Evolutionary conservation across 345 rosid genomes (phyloP), one percentile per base, ranked within the genome.

Genomic region (Gynandropsis gynandra): DNA sequence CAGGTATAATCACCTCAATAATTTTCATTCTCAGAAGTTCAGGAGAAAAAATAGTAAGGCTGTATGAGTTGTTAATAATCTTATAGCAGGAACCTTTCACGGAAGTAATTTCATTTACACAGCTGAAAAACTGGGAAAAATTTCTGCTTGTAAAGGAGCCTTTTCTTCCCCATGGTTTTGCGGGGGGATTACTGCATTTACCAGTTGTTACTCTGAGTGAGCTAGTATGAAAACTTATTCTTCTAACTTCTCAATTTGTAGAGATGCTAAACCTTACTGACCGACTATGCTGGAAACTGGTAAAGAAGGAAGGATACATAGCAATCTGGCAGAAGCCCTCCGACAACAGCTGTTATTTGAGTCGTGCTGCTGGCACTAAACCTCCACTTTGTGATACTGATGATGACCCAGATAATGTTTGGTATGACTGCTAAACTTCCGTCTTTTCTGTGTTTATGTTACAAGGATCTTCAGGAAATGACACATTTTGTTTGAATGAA

Each of bases 241-340:
- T 19, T 52, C 47, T 24, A 2, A 33, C 33, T 11, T 27, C 35
- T 47, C 47, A 68, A 20, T 41, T 51, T 77, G 51, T 83, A 92
- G 99, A 83, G 78, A 92, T 92, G 99, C 74, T 92, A 64, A 72
- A 85, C 55, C 88, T 92, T 63, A 88, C 97, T 15, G 73, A 68
- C 59, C 81, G 79, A 38, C 94, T 92, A 58, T 92, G 99, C 77
- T 92, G 99, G 99, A 76, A 74, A 52, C 89, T 92, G 54, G 75
- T 92, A 32, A 88, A 85, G 76, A 92, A 76, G 76, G 99, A 82
- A 70, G 95, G 99, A 48, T 88, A 92, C 42, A 66, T 92, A 72
- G 95, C 99, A 52, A 68, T 88, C 57, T 88, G 99, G 99, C 74
- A 73, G 73, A 88, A 92, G 60, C 97, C 99, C 43, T 47, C 56